Evolutionary conservation across 2,329 filamentous ascomycete genomes (phyloP).

Genomic region (Penicillium sp.): DNA sequence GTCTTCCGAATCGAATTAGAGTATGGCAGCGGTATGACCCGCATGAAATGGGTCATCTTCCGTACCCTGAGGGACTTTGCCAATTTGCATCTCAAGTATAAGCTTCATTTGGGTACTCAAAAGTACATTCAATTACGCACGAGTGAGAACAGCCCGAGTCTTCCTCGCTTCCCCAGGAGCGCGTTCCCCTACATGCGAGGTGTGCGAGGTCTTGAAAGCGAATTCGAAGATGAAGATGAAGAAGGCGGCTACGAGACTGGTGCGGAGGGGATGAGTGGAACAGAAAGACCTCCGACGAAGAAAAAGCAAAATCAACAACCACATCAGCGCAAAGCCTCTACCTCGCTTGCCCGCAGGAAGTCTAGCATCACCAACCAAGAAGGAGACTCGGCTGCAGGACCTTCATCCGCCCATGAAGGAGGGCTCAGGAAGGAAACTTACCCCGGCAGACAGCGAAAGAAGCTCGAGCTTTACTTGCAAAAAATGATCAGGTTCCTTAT

Average conservation of each 20-base stretch:
- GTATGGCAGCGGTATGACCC: conserved; percentile 90
- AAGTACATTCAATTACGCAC: conserved; percentile 71
- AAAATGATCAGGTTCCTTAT: conserved; percentile 96
- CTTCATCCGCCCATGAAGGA: conserved; percentile 33
- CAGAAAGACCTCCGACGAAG: conserved; percentile 57
- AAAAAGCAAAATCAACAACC: conserved; percentile 41
- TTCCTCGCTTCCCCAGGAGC: conserved; percentile 85
- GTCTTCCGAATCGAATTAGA: conserved; percentile 90
- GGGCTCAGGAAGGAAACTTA: conserved; percentile 58
- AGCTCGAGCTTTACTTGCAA: conserved; percentile 84
- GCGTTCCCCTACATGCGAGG: conserved; percentile 87
- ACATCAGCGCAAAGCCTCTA: conserved; percentile 51
- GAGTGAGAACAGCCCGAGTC: conserved; percentile 69
- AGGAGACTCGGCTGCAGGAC: conserved; percentile 38
- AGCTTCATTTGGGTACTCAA: conserved; percentile 78
- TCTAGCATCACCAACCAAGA: conserved; percentile 52
- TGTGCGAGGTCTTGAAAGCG: conserved; percentile 74
- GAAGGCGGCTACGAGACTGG: conserved; percentile 49
- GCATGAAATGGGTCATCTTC: conserved; percentile 95
- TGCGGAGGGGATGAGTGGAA: conserved; percentile 68
- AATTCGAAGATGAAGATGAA: conserved; percentile 69
- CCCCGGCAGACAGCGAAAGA: conserved; percentile 77
- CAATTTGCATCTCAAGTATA: conserved; percentile 92
- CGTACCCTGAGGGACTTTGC: conserved; percentile 85
- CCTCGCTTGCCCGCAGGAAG: conserved; percentile 58